Conservation (phyloP, 441 rosid species). For the Melastoma candidum region DNA sequence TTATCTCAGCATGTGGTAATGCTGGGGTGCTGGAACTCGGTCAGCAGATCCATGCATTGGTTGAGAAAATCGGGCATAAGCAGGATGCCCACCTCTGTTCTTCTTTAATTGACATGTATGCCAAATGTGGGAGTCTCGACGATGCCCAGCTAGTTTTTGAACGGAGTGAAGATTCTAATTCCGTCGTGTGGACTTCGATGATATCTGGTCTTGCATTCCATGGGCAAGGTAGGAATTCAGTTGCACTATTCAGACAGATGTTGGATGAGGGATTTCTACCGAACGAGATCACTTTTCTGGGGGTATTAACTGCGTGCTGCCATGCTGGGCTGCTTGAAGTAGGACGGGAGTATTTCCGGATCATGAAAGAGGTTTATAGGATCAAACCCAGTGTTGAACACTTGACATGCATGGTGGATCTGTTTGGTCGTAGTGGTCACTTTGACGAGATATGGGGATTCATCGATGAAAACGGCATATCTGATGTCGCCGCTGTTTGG, state of each 20-base stretch:
- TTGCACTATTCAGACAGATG: constrained; percentile 14
- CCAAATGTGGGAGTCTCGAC: constrained; percentile 24
- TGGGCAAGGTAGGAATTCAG: constrained; percentile 20
- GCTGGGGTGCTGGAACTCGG: constrained; percentile 20
- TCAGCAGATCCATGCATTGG: constrained; percentile 20
- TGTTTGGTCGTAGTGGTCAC: constrained; percentile 27
- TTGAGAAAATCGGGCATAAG: constrained; percentile 23
- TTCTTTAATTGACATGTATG: constrained; percentile 26
- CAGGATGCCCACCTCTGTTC: constrained; percentile 24
- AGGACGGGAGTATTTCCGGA: constrained; percentile 19
- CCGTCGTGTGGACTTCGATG: constrained; percentile 27
- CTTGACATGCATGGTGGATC: constrained; percentile 29
- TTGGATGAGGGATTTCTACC: constrained; percentile 17
- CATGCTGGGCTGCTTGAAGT: constrained; percentile 27
- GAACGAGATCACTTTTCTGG: constrained; percentile 25
- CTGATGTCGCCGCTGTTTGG: constrained; percentile 20
- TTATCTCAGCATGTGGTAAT: constrained; percentile 25
- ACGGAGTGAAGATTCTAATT: constrained; percentile 9
- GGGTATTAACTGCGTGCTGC: constrained; percentile 30
- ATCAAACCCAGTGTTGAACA: constrained; percentile 26
- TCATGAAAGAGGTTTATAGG: constrained; percentile 25
- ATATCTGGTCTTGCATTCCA: constrained; percentile 24
- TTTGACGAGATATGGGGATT: constrained; percentile 22
- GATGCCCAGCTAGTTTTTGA: constrained; percentile 19
- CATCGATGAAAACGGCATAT: constrained; percentile 20